Evolutionary conservation across 129 eudicot species (phyloP).

Genomic region (Solidago caesia): DNA sequence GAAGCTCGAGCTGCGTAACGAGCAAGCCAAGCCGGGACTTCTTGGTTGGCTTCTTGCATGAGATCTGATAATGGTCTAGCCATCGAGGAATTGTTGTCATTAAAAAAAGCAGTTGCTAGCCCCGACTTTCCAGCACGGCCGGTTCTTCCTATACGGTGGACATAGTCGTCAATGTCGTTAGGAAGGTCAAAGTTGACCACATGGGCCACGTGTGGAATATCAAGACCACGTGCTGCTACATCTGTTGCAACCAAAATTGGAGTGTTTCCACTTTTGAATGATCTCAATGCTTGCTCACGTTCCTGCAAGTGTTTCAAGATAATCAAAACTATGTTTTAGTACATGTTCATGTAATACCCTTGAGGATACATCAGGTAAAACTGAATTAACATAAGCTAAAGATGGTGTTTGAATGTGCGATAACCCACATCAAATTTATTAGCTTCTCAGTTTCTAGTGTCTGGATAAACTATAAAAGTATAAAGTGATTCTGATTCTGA

Average conservation of each 20-base stretch:
- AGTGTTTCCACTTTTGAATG: conserved; percentile 85
- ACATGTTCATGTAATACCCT: neutral
- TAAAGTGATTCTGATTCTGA: no score
- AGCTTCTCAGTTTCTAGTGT: neutral
- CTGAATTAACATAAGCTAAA: neutral
- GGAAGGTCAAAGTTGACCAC: conserved; percentile 97
- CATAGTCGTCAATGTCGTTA: conserved; percentile 90
- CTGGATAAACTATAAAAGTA: neutral
- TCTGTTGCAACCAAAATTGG: conserved; percentile 93
- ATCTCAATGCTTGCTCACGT: conserved; percentile 79
- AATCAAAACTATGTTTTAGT: neutral
- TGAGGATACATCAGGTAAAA: neutral
- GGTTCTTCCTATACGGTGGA: conserved; percentile 92
- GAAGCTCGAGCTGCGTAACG: conserved; percentile 71
- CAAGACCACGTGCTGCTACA: conserved; percentile 96
- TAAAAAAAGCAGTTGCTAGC: conserved; percentile 88
- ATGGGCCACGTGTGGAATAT: conserved; percentile 91
- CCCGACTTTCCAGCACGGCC: conserved; percentile 96
- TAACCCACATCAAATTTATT: neutral
- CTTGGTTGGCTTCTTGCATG: conserved; percentile 94
- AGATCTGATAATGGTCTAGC: conserved; percentile 77
- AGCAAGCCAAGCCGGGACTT: conserved; percentile 80
- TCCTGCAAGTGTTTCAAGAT: conserved; percentile 50
- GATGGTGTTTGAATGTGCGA: neutral
- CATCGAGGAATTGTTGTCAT: conserved; percentile 71